A percentile compares a stretch with the other conserved stretches of the same genome.
Evolutionary conservation across 108 stramenopile species (phyloP).

Genomic region (Nitzschia sp.): DNA sequence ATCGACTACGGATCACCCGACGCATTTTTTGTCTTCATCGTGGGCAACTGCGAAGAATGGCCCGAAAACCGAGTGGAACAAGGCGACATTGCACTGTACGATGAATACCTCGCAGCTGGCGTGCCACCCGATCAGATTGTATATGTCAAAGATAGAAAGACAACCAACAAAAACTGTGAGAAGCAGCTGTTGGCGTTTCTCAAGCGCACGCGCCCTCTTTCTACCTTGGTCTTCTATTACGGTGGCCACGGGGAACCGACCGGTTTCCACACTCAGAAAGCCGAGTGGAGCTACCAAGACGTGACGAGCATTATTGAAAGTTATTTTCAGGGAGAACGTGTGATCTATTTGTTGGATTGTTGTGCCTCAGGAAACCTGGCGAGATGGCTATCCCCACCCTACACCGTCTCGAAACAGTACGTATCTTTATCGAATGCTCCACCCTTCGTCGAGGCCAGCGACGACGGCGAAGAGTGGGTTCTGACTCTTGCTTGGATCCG

Average conservation of each 20-base stretch:
- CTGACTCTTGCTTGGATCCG: conserved; percentile 23
- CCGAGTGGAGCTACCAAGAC: conserved; percentile 16
- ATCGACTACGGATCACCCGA: conserved; percentile 10
- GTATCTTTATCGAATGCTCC: conserved; percentile 9
- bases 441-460: conserved; percentile 17
- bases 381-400: neutral
- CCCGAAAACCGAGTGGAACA: conserved; percentile 28
- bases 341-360: conserved; percentile 32
- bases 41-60: conserved; percentile 37
- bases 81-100: conserved; percentile 32
- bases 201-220: neutral
- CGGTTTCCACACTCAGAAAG: conserved; percentile 23
- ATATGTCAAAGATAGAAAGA: conserved; percentile 24
- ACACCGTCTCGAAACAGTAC: conserved; percentile 4
- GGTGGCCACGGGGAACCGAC: conserved; percentile 26
- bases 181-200: conserved; percentile 13
- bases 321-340: conserved; percentile 27
- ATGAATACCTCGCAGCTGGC: conserved; percentile 23
- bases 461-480: conserved; percentile 34
- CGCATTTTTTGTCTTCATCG: conserved; percentile 27
- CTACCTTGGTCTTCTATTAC: conserved; percentile 33
- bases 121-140: conserved; percentile 22
- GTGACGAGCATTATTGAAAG: conserved; percentile 5
- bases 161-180: conserved; percentile 24
- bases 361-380: conserved; percentile 32